Base-by-base conservation (phyloP, 2,329 filamentous ascomycete species). In the Ophiostoma sp. region DNA sequence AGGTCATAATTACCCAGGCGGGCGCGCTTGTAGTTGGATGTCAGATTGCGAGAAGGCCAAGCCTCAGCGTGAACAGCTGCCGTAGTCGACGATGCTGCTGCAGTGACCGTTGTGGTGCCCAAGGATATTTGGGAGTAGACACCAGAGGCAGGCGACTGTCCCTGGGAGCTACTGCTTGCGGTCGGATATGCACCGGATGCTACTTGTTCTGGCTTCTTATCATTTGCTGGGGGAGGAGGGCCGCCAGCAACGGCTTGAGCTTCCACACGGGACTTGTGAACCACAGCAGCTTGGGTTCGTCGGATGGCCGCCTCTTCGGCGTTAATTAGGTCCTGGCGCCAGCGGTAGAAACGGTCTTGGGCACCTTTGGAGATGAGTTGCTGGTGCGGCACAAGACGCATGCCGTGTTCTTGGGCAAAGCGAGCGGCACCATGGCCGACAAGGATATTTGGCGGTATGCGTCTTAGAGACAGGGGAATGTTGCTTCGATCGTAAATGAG, bases 371-470 rank as follows among this genome's bases (percentile, higher is more conserved):
- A 97, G n/a, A 98, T 87, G 22, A 99, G 85, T 59, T 86, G 87
- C 59, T 96, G 92, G 78, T 94, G 90, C 6, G 90, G 87, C n/a
- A 94, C 86, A 12, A 93, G 85, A 0, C 88, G 84, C 80, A 98
- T 89, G 9, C 93, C 91, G 77, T 94, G 88, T 74, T 95, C 90
- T 75, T 89, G 88, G 0, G 95, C 96, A 82, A 97, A 99, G n/a
- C 92, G 88, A 59, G 89, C 91, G 19, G 96, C 96, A 12, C 96
- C 96, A 77, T 93, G 87, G 45, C 94, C 93, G 12, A 97, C 93
- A 1, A 99, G 87, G 31, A 98, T 89, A 78, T 98, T 98, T 11
- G 96, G 96, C 9, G 97, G 95, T 3, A 99, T 94, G 72, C 96
- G 91, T 72, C 93, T 90, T 69, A 98, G 87, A 8, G 93, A 93